Conservation (phyloP, 2,329 filamentous ascomycete genomes). For the Chlorencoelia australis region DNA sequence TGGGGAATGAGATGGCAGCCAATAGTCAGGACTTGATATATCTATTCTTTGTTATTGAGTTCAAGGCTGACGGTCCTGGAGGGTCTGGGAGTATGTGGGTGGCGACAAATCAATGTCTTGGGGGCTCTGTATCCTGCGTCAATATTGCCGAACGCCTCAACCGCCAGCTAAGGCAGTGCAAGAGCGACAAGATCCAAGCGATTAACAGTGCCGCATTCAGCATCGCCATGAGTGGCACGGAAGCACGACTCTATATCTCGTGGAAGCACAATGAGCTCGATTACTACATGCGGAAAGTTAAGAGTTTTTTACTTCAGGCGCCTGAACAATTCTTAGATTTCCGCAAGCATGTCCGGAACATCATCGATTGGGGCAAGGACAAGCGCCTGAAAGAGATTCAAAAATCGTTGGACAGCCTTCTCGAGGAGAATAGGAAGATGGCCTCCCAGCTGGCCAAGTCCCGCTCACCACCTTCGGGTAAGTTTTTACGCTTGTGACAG, state of each 20-base stretch:
- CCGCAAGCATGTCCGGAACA: slow-evolving; percentile 11
- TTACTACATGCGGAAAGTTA: slow-evolving; percentile 26
- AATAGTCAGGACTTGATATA: slow-evolving; percentile 13
- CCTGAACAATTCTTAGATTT: slow-evolving; percentile 14
- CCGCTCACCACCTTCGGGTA: slow-evolving; percentile 4
- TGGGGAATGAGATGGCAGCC: slow-evolving; percentile 13
- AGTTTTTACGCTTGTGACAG: slow-evolving; percentile 6
- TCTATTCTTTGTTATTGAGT: no score
- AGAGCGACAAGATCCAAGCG: slow-evolving; percentile 11
- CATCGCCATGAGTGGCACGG: no score
- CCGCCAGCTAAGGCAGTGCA: slow-evolving; percentile 12
- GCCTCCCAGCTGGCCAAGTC: slow-evolving; percentile 9
- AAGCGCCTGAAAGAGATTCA: no score
- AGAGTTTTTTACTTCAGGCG: slow-evolving; percentile 25
- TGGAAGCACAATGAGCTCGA: slow-evolving; percentile 27
- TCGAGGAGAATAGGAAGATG: no score
- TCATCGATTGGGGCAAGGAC: no score
- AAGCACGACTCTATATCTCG: no score
- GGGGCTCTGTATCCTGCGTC: slow-evolving; percentile 27
- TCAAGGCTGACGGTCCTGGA: no score
- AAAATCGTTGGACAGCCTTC: no score
- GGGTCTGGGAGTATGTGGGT: no score
- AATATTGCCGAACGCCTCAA: slow-evolving; percentile 23
- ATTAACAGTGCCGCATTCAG: slow-evolving; percentile 26
- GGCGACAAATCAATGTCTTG: no score